These are phyloP conservation scores for Cystofilobasidium bisporidii DNA, from an alignment of 768 basidiomycete species.

Conservation along the genomic window DNA sequence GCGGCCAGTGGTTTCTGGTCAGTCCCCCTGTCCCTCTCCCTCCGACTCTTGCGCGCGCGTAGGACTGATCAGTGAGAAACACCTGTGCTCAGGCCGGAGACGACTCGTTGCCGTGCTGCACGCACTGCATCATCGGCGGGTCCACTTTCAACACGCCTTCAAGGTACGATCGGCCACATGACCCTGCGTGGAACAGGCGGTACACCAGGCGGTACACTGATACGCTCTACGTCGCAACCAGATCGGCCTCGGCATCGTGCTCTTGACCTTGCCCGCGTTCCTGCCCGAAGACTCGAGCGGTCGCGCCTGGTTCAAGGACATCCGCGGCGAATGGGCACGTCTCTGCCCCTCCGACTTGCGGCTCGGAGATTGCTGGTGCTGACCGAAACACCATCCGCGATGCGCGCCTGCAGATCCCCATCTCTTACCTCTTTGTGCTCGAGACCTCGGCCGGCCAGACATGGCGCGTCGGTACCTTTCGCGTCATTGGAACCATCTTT, in stretches of 20 bases:
- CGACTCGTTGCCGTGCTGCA: neutral
- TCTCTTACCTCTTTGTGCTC: slow-evolving; percentile 29
- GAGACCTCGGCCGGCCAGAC: slow-evolving; percentile 40
- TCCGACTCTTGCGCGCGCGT: neutral
- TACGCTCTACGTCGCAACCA: too few species aligned
- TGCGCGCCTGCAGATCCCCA: neutral
- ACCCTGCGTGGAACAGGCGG: too few species aligned
- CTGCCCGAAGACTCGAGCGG: slow-evolving; percentile 31
- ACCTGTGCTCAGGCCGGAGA: slow-evolving; percentile 12
- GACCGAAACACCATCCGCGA: neutral
- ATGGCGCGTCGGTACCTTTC: slow-evolving; percentile 35
- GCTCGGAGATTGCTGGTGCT: neutral
- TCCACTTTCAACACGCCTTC: slow-evolving; percentile 19
- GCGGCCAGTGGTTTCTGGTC: neutral
- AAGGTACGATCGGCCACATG: too few species aligned
- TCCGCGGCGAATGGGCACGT: slow-evolving; percentile 37
- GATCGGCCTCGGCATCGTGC: slow-evolving; percentile 34
- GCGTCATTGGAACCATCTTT: slow-evolving; percentile 37
- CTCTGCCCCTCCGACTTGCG: slow-evolving; percentile 25
- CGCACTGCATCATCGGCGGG: neutral
- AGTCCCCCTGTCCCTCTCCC: too few species aligned
- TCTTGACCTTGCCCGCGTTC: slow-evolving; percentile 38
- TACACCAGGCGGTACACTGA: too few species aligned
- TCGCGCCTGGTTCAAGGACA: slow-evolving; percentile 33
- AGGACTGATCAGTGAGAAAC: neutral